Evolutionary conservation across 2,329 filamentous ascomycete genomes (phyloP).

Genomic region (Whalleya microplaca): DNA sequence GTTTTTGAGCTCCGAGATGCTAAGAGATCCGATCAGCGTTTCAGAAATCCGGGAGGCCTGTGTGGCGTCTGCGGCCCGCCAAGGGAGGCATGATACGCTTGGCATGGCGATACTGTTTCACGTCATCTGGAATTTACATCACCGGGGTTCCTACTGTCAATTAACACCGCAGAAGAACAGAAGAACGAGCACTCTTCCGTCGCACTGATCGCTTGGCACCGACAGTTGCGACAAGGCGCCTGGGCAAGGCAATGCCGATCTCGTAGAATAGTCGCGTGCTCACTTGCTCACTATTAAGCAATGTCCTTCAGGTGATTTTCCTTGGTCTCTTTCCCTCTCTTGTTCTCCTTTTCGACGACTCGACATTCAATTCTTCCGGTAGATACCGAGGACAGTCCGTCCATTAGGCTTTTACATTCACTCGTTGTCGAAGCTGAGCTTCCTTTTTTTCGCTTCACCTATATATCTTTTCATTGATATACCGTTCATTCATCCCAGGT

Average conservation of each 20-base stretch:
- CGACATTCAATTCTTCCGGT: neutral
- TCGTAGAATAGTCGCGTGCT: neutral
- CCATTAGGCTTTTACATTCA: neutral
- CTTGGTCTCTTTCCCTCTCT: neutral
- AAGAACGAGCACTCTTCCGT: too few species aligned
- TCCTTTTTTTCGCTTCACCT: neutral
- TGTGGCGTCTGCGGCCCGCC: too few species aligned
- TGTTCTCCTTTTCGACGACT: neutral
- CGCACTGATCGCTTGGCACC: neutral
- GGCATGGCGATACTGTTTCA: neutral
- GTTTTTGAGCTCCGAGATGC: neutral
- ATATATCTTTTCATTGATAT: neutral
- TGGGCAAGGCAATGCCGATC: neutral
- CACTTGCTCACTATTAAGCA: neutral
- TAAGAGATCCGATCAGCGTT: neutral
- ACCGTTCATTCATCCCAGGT: constrained; percentile 17
- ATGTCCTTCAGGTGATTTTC: neutral
- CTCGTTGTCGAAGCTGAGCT: neutral
- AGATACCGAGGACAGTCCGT: neutral
- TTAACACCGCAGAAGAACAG: too few species aligned
- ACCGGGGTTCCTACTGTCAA: too few species aligned
- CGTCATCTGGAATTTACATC: neutral
- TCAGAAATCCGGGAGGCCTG: neutral
- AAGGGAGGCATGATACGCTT: neutral
- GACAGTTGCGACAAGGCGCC: neutral